Conservation (phyloP, 371 early-diverging fungal species). For the Mortierella sp. region DNA sequence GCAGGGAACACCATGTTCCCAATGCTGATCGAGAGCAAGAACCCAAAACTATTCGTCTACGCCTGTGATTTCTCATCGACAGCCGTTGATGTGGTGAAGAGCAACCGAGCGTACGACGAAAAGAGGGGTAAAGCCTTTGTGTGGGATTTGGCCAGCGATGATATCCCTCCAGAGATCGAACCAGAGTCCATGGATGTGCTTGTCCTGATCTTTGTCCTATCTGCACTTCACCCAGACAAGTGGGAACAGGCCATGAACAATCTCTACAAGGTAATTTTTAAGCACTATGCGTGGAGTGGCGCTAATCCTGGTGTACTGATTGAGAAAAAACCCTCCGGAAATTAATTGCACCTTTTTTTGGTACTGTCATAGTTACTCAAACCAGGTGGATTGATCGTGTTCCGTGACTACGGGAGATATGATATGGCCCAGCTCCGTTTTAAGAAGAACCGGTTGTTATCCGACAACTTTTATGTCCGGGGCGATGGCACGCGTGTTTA, state of each 20-base stretch:
- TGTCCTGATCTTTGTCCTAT: conserved; percentile 85
- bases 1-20: conserved; percentile 98
- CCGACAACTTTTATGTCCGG: conserved; percentile 88
- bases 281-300: no score
- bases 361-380: conserved; percentile 74
- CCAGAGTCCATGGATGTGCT: conserved; percentile 79
- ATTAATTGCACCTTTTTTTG: no score
- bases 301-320: no score
- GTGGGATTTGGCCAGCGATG: conserved; percentile 79
- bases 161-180: conserved; percentile 71
- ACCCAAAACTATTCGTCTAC: conserved; percentile 70
- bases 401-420: conserved; percentile 92
- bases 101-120: conserved; percentile 44
- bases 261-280: conserved; percentile 72
- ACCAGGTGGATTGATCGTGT: conserved; percentile 81
- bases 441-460: conserved; percentile 76
- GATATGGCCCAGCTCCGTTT: conserved; percentile 93
- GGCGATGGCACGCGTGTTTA: conserved; percentile 86
- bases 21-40: conserved; percentile 79
- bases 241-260: conserved; percentile 77
- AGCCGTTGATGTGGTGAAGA: conserved; percentile 82
- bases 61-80: conserved; percentile 88
- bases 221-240: conserved; percentile 89
- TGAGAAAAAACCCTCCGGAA: no score
- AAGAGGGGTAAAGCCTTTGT: conserved; percentile 84